A percentile compares a stretch with the other conserved stretches of the same genome.
Evolutionary conservation across 208 protist species (phyloP).

Genomic region (Trypanosoma theileri): DNA sequence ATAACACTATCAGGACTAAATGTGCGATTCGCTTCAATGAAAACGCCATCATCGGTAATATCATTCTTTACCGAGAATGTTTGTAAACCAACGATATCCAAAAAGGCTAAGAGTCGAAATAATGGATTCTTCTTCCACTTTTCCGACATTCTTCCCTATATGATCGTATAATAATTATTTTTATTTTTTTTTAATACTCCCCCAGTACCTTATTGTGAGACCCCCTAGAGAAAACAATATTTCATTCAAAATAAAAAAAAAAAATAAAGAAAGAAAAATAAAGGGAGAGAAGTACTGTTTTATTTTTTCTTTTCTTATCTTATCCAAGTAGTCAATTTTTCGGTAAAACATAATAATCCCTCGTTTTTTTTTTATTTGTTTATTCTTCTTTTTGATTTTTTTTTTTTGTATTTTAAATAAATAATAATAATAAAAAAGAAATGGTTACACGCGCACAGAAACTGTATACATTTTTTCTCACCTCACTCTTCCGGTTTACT

Average conservation of each 20-base stretch:
- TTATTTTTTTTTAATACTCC: constrained; percentile 8
- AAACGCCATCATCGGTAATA: constrained; percentile 41
- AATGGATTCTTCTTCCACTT: constrained; percentile 57
- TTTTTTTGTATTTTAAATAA: no score
- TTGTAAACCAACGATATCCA: constrained; percentile 80
- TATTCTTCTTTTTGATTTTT: neutral
- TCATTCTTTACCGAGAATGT: constrained; percentile 35
- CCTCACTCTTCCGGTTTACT: neutral
- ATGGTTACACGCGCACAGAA: no score
- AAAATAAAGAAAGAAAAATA: neutral
- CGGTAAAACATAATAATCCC: neutral
- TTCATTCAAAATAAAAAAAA: no score
- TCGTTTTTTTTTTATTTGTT: neutral
- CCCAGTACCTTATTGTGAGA: no score
- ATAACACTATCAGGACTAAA: constrained; percentile 43
- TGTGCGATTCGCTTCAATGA: constrained; percentile 32
- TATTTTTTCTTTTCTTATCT: neutral
- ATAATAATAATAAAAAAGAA: neutral
- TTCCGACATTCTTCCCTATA: constrained; percentile 5
- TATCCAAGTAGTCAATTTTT: neutral
- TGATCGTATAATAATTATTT: neutral
- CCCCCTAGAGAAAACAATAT: no score
- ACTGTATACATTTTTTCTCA: neutral
- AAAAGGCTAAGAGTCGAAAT: constrained; percentile 79
- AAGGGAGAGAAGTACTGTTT: neutral